Base-by-base conservation (phyloP, 257 asterid species). In the Datura wrightii region DNA sequence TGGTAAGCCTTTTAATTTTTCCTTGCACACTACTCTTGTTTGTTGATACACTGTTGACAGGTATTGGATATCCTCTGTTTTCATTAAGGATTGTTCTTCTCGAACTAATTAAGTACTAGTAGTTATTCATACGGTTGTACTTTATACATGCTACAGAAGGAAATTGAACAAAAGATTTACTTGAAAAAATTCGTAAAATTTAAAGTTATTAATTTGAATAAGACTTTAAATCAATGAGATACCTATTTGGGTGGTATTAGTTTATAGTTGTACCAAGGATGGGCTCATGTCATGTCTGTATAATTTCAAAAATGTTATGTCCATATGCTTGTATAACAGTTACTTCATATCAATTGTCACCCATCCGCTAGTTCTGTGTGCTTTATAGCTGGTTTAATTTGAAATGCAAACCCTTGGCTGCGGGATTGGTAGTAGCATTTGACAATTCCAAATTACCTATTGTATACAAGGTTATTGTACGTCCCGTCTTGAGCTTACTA, bases 1-100 rank as follows among this genome's bases (percentile, higher is more conserved):
- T 86, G 91, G 97, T 90, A 84, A 80, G 85, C 56, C 31, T 56
- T 67, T 70, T 41, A 44, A 36, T 70, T 83, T 78, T 67, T 10
- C 3, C 6, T 71, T 18, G 82, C 66, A 76, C 83, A 58, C 55
- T 81, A 67, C 55, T 4, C 42, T 74, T 74, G 59, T 74, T 74
- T 74, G 42, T 48, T 48, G 80, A 74, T 46, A 46, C 48, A 11
- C 9, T 19, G 59, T 46, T 11, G 56, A 2, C 41, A 10, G 46
- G 59, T 46, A 46, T 74, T 19, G 59, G 54, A 74, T 74, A 48
- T 19, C n/a, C 39, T 74, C 9, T 74, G 34, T 69, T 39, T 37
- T 37, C 7, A 6, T 37, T 66, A 16, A 10, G 53, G 31, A 69
- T 71, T 19, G 15, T 31, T 52, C 63, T 78, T 52, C 63, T 34